Evolutionary conservation across 2,329 filamentous ascomycete genomes (phyloP).

Genomic region (Colletotrichum lini): DNA sequence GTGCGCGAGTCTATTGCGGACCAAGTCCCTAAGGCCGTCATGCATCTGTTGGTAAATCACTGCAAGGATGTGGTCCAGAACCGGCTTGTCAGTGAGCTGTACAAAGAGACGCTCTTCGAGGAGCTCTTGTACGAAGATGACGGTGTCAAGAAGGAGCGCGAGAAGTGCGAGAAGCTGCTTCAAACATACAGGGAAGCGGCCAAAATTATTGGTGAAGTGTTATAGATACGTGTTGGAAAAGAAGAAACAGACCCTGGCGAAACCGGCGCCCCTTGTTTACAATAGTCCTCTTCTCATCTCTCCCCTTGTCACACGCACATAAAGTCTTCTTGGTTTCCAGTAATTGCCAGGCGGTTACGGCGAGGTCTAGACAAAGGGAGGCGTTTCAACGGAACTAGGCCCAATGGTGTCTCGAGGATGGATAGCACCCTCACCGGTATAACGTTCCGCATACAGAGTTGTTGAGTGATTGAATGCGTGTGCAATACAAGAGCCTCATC

Average conservation of each 20-base stretch:
- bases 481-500: conserved; percentile 33
- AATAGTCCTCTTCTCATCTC: conserved; percentile 3
- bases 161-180: conserved; percentile 97
- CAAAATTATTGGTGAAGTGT: conserved; percentile 97
- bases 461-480: conserved; percentile 14
- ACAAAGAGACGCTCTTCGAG: conserved; percentile 91
- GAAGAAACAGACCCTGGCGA: conserved; percentile 21
- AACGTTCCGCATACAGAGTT: neutral
- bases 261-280: conserved; percentile 21
- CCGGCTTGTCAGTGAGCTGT: conserved; percentile 93
- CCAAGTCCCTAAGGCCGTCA: conserved; percentile 98
- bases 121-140: conserved; percentile 98
- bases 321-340: conserved; percentile 26
- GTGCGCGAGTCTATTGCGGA: conserved; percentile 98
- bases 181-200: conserved; percentile 97
- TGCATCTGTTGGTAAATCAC: conserved; percentile 98
- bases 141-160: conserved; percentile 94
- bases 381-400: conserved; percentile 16
- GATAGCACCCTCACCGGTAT: conserved; percentile 1
- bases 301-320: conserved; percentile 9
- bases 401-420: conserved; percentile 9
- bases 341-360: conserved; percentile 3
- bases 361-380: conserved; percentile 14
- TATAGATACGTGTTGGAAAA: conserved; percentile 65
- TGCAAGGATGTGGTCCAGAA: conserved; percentile 99